Conservation (phyloP, 805 yeast genomes). For the Metschnikowia sp. region DNA sequence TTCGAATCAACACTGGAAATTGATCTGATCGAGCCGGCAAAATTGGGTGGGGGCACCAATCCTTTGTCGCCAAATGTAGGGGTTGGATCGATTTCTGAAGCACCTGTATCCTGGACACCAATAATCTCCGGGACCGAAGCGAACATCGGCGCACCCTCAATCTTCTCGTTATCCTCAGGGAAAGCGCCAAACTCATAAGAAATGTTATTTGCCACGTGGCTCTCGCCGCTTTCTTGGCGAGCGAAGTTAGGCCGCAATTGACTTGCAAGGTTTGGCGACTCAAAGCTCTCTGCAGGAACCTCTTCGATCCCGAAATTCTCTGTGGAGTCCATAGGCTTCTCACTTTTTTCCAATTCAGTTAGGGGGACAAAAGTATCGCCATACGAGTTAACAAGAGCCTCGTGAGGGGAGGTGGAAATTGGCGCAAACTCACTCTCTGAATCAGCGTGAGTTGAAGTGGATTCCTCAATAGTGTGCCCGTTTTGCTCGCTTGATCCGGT, state of each 20-base stretch:
- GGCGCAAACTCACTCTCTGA: neutral
- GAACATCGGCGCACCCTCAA: constrained; percentile 19
- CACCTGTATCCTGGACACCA: constrained; percentile 1
- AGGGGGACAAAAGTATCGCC: constrained; percentile 10
- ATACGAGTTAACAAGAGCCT: constrained; percentile 7
- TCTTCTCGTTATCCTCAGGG: neutral
- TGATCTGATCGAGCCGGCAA: constrained; percentile 31
- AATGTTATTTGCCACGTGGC: neutral
- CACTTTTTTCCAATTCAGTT: constrained; percentile 2
- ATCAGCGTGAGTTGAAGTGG: neutral
- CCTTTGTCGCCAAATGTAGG: constrained; percentile 26
- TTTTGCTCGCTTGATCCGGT: neutral
- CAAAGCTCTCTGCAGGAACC: constrained; percentile 18
- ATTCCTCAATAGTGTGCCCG: neutral
- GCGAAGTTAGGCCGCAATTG: constrained; percentile 13
- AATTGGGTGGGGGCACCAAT: constrained; percentile 13
- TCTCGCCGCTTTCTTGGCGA: neutral
- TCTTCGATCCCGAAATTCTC: constrained; percentile 28
- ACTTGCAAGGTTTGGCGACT: constrained; percentile 22
- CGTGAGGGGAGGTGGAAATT: constrained; percentile 8
- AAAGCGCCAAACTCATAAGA: constrained; percentile 5
- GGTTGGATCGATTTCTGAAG: constrained; percentile 25
- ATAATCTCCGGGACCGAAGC: constrained; percentile 9
- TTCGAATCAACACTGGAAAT: constrained; percentile 26
- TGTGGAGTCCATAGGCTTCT: constrained; percentile 7